These are phyloP conservation scores for Coemansia brasiliensis DNA, from an alignment of 192 early-diverging fungal genomes.

Conservation along the genomic window DNA sequence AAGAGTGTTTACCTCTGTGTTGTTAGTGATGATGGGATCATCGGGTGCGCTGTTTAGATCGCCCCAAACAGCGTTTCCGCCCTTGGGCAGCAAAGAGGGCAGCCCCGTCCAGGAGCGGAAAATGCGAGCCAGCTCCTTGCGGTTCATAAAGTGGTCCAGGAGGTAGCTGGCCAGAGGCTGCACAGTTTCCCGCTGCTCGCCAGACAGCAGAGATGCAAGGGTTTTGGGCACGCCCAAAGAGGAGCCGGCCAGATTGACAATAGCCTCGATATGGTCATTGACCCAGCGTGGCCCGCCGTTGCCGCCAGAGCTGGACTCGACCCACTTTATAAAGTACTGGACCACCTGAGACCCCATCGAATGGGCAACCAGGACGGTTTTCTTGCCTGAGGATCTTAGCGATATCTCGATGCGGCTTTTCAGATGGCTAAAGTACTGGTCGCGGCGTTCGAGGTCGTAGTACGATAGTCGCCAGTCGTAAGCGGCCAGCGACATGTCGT, in stretches of 20 bases:
- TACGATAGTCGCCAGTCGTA: conserved; percentile 91
- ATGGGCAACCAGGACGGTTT: conserved; percentile 57
- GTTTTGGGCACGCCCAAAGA: conserved; percentile 86
- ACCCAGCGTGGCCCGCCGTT: conserved; percentile 73
- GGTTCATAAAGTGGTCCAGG: conserved; percentile 84
- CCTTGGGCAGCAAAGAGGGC: conserved; percentile 78
- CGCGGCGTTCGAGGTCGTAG: conserved; percentile 74
- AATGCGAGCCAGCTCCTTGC: conserved; percentile 68
- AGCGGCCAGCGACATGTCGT: conserved; percentile 81
- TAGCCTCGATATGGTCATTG: conserved; percentile 71
- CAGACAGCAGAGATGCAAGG: conserved; percentile 68
- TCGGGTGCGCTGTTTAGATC: conserved; percentile 66
- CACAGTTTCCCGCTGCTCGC: conserved; percentile 85
- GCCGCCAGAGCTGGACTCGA: conserved; percentile 65
- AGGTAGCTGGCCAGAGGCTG: conserved; percentile 73
- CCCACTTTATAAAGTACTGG: conserved; percentile 89
- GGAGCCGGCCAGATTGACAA: conserved; percentile 85
- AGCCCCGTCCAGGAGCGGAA: conserved; percentile 84
- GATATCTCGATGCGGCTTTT: conserved; percentile 69
- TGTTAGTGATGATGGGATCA: conserved; percentile 40
- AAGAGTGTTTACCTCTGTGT: neutral
- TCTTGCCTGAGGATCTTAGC: conserved; percentile 52
- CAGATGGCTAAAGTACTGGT: conserved; percentile 79
- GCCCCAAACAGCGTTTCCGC: conserved; percentile 83
- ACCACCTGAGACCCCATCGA: conserved; percentile 67